These are phyloP conservation scores for Friedmanniomyces simplex DNA, from an alignment of 495 filamentous ascomycete genomes.

Conservation along the genomic window DNA sequence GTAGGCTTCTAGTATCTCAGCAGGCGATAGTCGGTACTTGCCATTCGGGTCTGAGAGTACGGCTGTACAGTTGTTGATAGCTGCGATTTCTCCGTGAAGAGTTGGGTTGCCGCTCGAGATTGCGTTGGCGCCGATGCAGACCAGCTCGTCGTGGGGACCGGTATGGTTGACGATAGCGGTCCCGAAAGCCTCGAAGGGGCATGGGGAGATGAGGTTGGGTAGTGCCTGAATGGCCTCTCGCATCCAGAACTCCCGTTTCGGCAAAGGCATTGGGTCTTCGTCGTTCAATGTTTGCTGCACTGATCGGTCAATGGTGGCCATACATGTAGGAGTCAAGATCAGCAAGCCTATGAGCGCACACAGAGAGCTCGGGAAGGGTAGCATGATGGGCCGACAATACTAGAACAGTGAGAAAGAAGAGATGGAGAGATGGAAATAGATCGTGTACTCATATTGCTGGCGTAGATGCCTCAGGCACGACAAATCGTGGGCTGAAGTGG, in stretches of 20 bases:
- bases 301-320: neutral
- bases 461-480: too few relatives aligned
- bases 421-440: too few relatives aligned
- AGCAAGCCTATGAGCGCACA: too few relatives aligned
- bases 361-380: too few relatives aligned
- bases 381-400: too few relatives aligned
- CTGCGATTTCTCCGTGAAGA: conserved; percentile 44
- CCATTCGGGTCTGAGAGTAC: conserved; percentile 33
- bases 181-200: conserved; percentile 42
- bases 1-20: conserved; percentile 36
- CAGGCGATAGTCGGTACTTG: conserved; percentile 33
- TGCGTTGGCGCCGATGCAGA: conserved; percentile 39
- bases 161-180: conserved; percentile 47
- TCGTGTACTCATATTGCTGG: too few relatives aligned
- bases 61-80: conserved; percentile 42
- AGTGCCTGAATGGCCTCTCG: conserved; percentile 37
- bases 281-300: neutral
- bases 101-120: conserved; percentile 37
- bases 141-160: conserved; percentile 31
- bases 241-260: conserved; percentile 7
- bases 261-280: neutral
- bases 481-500: too few relatives aligned
- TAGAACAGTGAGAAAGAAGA: too few relatives aligned
- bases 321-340: neutral
- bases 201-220: conserved; percentile 33